phyloP scores from a whole-genome alignment of 1,284 basidiomycete species.

The Hemileia vastatrix region DNA sequence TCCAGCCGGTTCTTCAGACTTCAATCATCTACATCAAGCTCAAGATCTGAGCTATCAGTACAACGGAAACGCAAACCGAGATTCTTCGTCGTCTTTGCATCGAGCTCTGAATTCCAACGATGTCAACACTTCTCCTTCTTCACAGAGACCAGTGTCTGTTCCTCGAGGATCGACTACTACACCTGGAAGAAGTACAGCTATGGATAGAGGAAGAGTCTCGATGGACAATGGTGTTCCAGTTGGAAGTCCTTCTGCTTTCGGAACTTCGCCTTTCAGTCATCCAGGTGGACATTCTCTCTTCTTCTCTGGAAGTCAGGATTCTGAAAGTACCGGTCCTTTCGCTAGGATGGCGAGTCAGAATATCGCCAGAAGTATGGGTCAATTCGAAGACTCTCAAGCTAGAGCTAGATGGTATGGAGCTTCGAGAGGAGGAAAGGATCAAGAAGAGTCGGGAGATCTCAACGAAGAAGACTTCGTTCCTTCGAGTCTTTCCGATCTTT shows the following conservation, averaged over 20 bases:
- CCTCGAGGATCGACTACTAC: not conserved
- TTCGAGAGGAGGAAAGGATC: constrained; percentile 25
- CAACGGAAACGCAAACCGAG: not conserved
- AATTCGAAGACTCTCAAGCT: constrained; percentile 24
- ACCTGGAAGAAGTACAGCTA: not conserved
- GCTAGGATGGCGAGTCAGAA: constrained; percentile 22
- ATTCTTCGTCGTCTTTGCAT: not conserved
- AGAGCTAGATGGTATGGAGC: constrained; percentile 26
- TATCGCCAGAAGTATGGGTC: constrained; percentile 28
- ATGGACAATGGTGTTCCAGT: not conserved
- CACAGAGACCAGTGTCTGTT: not conserved
- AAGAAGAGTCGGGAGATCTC: constrained; percentile 25
- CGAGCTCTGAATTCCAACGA: not conserved
- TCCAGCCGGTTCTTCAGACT: constrained; percentile 29
- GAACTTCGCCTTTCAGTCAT: constrained; percentile 41
- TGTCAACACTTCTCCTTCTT: not conserved
- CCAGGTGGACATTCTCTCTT: constrained; percentile 37
- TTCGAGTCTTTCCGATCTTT: constrained; percentile 66
- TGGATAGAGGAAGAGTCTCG: not conserved
- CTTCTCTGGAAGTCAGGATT: constrained; percentile 35
- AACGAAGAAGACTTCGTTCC: constrained; percentile 68
- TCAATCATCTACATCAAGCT: not conserved
- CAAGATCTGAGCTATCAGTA: not conserved
- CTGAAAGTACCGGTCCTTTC: constrained; percentile 30
- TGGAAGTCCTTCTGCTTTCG: constrained; percentile 27